These are phyloP conservation scores for Agaricus subrufescens DNA, from an alignment of 768 basidiomycete species.

Conservation along the genomic window DNA sequence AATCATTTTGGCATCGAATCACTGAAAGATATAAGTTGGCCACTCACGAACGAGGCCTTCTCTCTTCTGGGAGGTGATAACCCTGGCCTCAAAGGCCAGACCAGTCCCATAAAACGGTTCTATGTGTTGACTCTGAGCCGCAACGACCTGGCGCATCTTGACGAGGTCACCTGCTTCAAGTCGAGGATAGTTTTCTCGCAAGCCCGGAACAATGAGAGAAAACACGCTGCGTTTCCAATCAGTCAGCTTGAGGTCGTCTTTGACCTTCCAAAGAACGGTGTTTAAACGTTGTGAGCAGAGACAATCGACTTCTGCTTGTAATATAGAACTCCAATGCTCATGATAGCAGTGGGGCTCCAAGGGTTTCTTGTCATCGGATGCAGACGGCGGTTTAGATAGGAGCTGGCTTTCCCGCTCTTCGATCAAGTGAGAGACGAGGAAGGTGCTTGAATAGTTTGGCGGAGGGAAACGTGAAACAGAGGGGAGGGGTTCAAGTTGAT, in stretches of 20 bases:
- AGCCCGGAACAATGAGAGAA: background rate
- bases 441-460: constrained; percentile 34
- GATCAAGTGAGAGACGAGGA: constrained; percentile 33
- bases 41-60: constrained; percentile 44
- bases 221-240: constrained; percentile 2
- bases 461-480: constrained; percentile 39
- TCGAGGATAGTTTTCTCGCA: constrained; percentile 24
- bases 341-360: constrained; percentile 1
- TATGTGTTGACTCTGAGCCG: constrained; percentile 2
- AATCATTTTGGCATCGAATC: background rate
- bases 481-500: constrained; percentile 35
- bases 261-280: constrained; percentile 21
- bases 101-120: constrained; percentile 23
- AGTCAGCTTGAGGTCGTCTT: background rate
- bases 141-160: constrained; percentile 30
- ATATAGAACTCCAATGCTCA: constrained; percentile 5
- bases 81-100: constrained; percentile 41
- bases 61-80: constrained; percentile 36
- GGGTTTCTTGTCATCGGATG: background rate
- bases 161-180: constrained; percentile 33
- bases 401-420: constrained; percentile 16
- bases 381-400: constrained; percentile 10
- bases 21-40: background rate
- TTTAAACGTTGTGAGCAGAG: constrained; percentile 14
- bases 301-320: constrained; percentile 9